phyloP scores from a whole-genome alignment of 2,329 filamentous ascomycete species.

The Cordyceps javanica region DNA sequence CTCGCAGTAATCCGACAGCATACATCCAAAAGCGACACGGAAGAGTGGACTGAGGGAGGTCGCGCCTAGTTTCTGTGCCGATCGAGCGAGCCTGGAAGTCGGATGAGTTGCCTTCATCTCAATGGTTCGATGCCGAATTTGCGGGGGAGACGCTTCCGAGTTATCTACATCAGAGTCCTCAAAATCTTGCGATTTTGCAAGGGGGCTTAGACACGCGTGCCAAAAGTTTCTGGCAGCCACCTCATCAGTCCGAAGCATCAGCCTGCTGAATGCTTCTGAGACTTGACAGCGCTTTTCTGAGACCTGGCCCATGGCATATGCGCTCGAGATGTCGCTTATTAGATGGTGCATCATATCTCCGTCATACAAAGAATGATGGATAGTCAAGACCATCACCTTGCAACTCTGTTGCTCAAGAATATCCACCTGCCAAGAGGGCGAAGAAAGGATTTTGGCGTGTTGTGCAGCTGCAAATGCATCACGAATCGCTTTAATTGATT shows the following conservation, averaged over 20 bases:
- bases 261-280: background rate
- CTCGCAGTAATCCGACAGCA: background rate
- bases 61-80: background rate
- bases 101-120: background rate
- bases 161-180: background rate
- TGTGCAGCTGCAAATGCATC: background rate
- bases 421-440: background rate
- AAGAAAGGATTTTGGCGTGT: background rate
- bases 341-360: background rate
- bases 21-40: constrained; percentile 3
- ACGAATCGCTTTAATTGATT: background rate
- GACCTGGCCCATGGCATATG: background rate
- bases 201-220: background rate
- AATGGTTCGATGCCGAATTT: background rate
- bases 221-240: background rate
- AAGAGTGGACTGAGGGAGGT: background rate
- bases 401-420: background rate
- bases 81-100: background rate
- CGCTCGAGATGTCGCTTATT: background rate
- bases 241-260: background rate
- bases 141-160: background rate
- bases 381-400: background rate
- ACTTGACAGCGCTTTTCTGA: background rate
- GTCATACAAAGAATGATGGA: constrained; percentile 1
- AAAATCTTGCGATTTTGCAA: background rate